These are phyloP conservation scores for Gaertneriomyces sp. DNA, from an alignment of 192 early-diverging fungal genomes.

Conservation along the genomic window DNA sequence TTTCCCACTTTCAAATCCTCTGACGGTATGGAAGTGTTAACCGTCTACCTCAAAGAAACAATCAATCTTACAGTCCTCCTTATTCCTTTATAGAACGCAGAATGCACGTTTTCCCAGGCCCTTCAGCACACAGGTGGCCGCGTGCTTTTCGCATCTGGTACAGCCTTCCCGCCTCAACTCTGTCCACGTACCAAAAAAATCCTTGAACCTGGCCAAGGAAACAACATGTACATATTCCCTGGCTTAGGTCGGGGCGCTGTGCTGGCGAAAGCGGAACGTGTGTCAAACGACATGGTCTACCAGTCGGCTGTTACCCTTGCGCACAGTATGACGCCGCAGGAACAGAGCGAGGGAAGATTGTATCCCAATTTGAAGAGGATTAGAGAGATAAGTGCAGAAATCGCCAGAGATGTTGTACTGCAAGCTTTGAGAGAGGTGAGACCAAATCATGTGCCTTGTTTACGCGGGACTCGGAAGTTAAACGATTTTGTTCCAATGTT, in stretches of 20 bases:
- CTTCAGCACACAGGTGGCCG: conserved; percentile 79
- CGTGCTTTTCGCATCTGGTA: conserved; percentile 94
- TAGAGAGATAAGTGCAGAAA: conserved; percentile 74
- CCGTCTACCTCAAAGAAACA: conserved; percentile 54
- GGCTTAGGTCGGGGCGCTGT: conserved; percentile 86
- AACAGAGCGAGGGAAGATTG: conserved; percentile 65
- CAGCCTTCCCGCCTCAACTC: conserved; percentile 80
- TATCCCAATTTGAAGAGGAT: conserved; percentile 86
- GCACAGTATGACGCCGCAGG: conserved; percentile 64
- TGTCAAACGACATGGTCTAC: conserved; percentile 83
- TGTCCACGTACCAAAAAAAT: conserved; percentile 57
- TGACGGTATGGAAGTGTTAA: conserved; percentile 3
- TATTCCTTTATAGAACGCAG: conserved; percentile 65
- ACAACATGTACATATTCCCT: conserved; percentile 98
- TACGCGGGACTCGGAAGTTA: conserved; percentile 3
- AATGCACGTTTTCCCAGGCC: conserved; percentile 92
- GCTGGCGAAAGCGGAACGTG: conserved; percentile 61
- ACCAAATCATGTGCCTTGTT: not conserved
- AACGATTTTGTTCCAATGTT: not conserved
- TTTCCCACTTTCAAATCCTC: conserved; percentile 84
- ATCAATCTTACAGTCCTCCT: conserved; percentile 47
- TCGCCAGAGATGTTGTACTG: conserved; percentile 76
- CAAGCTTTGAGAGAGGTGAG: conserved; percentile 39
- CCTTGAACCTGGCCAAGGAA: conserved; percentile 70
- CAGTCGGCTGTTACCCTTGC: conserved; percentile 75